Percentiles rank a stretch among this genome's conserved stretches.
phyloP scores from a whole-genome alignment of 805 yeast species.

The Monosporozyma yasuniensis region DNA sequence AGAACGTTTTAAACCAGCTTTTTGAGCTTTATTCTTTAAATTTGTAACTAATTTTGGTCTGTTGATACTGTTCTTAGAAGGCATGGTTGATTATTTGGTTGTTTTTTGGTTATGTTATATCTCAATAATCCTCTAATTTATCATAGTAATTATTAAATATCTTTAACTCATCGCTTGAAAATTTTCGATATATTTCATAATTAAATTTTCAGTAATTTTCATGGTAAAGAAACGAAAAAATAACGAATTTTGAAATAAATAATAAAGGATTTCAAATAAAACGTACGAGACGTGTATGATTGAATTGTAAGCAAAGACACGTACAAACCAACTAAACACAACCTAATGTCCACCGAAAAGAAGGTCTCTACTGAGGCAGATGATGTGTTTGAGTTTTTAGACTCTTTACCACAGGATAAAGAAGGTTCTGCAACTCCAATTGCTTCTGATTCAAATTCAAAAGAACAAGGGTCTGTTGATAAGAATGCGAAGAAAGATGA shows the following conservation, averaged over 20 bases:
- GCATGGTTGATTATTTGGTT: too few species aligned
- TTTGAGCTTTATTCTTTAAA: conserved; percentile 41
- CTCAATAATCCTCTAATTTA: background rate
- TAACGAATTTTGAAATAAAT: background rate
- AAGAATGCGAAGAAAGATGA: conserved; percentile 19
- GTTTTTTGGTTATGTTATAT: too few species aligned
- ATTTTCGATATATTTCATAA: too few species aligned
- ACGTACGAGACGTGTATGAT: background rate
- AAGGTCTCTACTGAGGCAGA: conserved; percentile 41
- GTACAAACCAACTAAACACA: background rate
- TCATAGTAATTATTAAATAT: background rate
- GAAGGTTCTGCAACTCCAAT: conserved; percentile 27
- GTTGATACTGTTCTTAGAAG: conserved; percentile 73
- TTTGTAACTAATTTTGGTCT: conserved; percentile 59
- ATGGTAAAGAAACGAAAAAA: background rate
- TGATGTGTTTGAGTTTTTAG: conserved; percentile 72
- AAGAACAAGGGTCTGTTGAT: conserved; percentile 5
- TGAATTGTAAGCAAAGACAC: background rate
- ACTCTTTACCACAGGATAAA: conserved; percentile 58
- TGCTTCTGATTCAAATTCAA: background rate
- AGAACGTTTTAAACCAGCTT: conserved; percentile 48
- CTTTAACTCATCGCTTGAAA: background rate
- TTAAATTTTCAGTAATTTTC: background rate
- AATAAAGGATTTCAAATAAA: background rate
- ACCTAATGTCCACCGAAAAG: background rate